Evolutionary conservation across 345 rosid species (phyloP).

Genomic region (Brassica incana): DNA sequence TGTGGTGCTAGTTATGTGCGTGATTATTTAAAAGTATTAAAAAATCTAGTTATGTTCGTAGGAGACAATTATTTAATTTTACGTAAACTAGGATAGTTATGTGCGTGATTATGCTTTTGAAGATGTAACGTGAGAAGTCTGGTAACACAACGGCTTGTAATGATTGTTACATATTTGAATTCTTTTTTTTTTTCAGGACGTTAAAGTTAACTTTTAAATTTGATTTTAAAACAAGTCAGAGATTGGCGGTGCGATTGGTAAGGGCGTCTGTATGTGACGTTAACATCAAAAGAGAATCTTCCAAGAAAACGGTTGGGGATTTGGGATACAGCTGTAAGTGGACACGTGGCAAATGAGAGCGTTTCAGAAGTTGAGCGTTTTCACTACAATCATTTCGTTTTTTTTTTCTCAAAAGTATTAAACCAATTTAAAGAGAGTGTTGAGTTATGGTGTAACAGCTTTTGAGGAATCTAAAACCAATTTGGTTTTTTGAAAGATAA

Average conservation of each 20-base stretch:
- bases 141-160: conserved; percentile 27
- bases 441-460: neutral
- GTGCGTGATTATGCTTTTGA: neutral
- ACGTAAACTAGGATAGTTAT: neutral
- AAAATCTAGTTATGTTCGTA: too few species aligned
- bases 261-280: conserved; percentile 42
- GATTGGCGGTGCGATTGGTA: conserved; percentile 25
- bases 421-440: neutral
- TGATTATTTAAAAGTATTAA: too few species aligned
- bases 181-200: neutral
- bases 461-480: neutral
- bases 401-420: neutral
- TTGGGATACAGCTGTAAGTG: conserved; percentile 78
- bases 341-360: conserved; percentile 48
- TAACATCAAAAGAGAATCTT: conserved; percentile 53
- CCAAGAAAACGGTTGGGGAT: conserved; percentile 58
- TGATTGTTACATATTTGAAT: conserved; percentile 14
- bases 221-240: neutral
- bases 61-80: neutral
- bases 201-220: neutral
- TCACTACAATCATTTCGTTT: conserved; percentile 20
- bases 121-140: conserved; percentile 27
- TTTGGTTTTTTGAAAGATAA: too few species aligned
- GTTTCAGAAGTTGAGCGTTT: conserved; percentile 13
- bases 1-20: too few species aligned